Evolutionary conservation across 768 basidiomycete species (phyloP).

Genomic region (Lactifluus hygrophoroides): DNA sequence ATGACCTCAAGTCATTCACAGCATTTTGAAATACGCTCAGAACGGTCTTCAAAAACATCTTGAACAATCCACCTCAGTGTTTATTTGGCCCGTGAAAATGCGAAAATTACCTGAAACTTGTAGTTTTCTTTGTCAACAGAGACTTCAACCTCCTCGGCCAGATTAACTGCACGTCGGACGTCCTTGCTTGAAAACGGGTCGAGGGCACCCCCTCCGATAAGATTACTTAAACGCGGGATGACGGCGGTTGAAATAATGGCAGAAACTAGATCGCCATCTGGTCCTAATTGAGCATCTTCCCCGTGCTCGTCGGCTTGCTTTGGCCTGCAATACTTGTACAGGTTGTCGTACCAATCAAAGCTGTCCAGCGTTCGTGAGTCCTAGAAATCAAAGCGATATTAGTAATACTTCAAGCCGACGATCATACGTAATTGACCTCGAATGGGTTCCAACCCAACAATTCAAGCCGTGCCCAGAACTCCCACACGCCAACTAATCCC

Average conservation of each 20-base stretch:
- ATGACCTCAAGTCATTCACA: constrained; percentile 40
- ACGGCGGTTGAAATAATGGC: constrained; percentile 82
- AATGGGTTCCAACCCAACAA: constrained; percentile 83
- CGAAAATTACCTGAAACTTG: constrained; percentile 51
- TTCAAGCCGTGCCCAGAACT: constrained; percentile 89
- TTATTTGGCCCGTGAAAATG: not conserved
- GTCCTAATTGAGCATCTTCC: constrained; percentile 55
- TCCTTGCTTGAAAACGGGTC: constrained; percentile 71
- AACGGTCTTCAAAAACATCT: constrained; percentile 55
- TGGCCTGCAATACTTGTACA: constrained; percentile 62
- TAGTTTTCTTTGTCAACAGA: constrained; percentile 54
- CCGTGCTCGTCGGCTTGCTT: constrained; percentile 23
- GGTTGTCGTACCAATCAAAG: constrained; percentile 74
- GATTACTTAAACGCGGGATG: constrained; percentile 62
- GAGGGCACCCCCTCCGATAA: constrained; percentile 71
- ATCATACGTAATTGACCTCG: constrained; percentile 40
- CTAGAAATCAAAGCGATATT: constrained; percentile 27
- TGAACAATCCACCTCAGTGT: constrained; percentile 1
- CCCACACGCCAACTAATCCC: constrained; percentile 83
- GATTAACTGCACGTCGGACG: constrained; percentile 55
- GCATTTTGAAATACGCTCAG: constrained; percentile 45
- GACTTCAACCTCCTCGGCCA: constrained; percentile 74
- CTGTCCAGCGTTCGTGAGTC: constrained; percentile 54
- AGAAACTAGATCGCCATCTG: constrained; percentile 81
- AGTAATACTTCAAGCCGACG: not conserved